Evolutionary conservation across 2,329 filamentous ascomycete species (phyloP).

Genomic region (Pseudocercospora musae): DNA sequence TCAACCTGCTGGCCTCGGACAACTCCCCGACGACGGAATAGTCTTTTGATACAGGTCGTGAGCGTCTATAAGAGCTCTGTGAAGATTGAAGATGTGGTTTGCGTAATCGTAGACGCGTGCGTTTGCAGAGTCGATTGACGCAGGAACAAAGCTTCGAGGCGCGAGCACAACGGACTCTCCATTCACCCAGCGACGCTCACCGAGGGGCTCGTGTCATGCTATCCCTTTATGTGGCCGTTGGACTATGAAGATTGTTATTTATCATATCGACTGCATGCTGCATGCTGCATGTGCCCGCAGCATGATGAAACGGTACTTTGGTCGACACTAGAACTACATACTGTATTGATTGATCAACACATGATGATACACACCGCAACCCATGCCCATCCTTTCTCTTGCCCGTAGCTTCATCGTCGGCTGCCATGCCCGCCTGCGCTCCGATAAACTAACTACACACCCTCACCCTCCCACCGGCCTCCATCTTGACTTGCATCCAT

Average conservation of each 20-base stretch:
- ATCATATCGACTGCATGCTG: slow-evolving; percentile 2
- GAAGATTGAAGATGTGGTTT: background rate
- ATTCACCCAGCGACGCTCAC: background rate
- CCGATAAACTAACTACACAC: background rate
- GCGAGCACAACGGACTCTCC: background rate
- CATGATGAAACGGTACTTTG: background rate
- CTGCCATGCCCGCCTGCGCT: background rate
- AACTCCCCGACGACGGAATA: background rate
- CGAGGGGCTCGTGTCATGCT: too few species aligned
- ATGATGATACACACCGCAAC: background rate
- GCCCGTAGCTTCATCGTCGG: background rate
- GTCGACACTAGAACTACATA: too few species aligned
- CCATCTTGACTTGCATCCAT: background rate
- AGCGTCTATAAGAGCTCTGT: background rate
- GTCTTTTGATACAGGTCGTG: too few species aligned
- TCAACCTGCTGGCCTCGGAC: background rate
- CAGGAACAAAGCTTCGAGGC: background rate
- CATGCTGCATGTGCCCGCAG: background rate
- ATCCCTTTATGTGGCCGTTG: background rate
- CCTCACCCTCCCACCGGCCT: background rate
- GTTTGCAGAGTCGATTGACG: too few species aligned
- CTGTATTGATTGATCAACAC: too few species aligned
- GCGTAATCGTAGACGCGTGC: background rate
- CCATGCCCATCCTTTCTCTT: background rate
- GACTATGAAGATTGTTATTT: too few species aligned